Base-by-base conservation (phyloP, 352 stramenopile species). In the Phytophthora fragariae region DNA sequence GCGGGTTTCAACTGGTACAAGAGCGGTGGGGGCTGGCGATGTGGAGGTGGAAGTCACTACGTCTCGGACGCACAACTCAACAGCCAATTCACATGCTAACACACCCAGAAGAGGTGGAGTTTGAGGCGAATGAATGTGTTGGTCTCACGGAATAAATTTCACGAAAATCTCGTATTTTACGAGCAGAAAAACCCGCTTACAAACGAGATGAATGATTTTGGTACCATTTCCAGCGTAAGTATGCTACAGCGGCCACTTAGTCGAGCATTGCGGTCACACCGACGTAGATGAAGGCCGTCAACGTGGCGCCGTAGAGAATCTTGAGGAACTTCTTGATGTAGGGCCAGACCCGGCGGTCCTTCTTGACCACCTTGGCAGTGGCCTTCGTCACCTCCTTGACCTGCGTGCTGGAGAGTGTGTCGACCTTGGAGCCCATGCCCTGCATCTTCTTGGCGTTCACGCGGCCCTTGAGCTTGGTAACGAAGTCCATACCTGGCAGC, bases 41-140 rank as follows among this genome's bases (percentile, higher is more conserved):
- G 92, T 53, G 76, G 47, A n/a, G 92, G 80, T 29, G 92, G 92
- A 11, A 84, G 73, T 14, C 91, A 97, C 68, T 92, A 80, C 37
- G 88, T 95, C 5, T 92, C 84, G 47, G 80, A 95, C 61, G 84
- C 73, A 1, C 75, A 90, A 61, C 72, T 95, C 0, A 77, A 92
- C 57, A 73, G 70, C 10, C 79, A 82, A 24, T 95, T 91, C 44
- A 92, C 75, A 21, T 27, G 76, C 11, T 64, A 44, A 27, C 21
- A 4, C 37, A 29, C 27, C 27, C 27, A 29, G 27, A 29, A 14
- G 37, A 44, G 37, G 37, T 44, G 14, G 37, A 39, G 33, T 12
- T 39, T 39, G 7, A 39, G 33, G 33, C 33, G 8, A 39, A 39
- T 1, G 8, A 39, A 39, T 1, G 35, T 39, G 29, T 31, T 31